Conservation (phyloP, 257 asterid species). For the Paraleonurus japonicus region DNA sequence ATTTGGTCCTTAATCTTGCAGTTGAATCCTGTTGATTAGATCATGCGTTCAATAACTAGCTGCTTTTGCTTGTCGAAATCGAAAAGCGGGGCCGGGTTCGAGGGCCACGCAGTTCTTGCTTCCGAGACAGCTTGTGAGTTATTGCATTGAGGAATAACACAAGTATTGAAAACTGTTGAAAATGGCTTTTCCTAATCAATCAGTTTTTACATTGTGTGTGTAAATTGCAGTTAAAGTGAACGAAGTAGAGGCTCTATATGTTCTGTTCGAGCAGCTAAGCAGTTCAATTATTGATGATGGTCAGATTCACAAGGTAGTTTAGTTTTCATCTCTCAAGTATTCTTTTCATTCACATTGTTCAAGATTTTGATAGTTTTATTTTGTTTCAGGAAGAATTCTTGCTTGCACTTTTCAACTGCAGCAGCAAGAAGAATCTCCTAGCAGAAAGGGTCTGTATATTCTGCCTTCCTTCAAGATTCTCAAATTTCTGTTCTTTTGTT, state of each 20-base stretch:
- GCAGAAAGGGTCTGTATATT: conserved; percentile 62
- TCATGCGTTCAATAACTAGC: conserved; percentile 41
- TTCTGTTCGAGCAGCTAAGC: conserved; percentile 61
- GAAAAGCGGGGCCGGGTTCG: conserved; percentile 33
- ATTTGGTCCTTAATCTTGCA: neutral
- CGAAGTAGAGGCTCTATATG: conserved; percentile 80
- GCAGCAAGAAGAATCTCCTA: conserved; percentile 53
- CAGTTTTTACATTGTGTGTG: too few species aligned
- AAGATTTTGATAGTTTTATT: neutral
- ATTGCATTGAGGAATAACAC: neutral
- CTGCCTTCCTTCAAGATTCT: too few species aligned
- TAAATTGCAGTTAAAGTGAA: conserved; percentile 85
- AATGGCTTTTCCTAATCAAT: too few species aligned
- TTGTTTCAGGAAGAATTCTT: conserved; percentile 78
- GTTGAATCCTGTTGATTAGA: neutral
- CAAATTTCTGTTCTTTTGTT: neutral
- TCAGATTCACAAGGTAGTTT: conserved; percentile 69
- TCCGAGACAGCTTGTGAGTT: conserved; percentile 78
- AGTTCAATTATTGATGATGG: conserved; percentile 67
- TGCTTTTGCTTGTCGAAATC: conserved; percentile 52
- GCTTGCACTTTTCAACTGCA: conserved; percentile 67
- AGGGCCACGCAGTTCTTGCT: conserved; percentile 51
- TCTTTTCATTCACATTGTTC: too few species aligned
- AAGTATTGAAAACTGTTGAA: too few species aligned
- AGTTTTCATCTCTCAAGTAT: neutral